phyloP scores from a whole-genome alignment of 257 asterid species.

The Plantago ovata region DNA sequence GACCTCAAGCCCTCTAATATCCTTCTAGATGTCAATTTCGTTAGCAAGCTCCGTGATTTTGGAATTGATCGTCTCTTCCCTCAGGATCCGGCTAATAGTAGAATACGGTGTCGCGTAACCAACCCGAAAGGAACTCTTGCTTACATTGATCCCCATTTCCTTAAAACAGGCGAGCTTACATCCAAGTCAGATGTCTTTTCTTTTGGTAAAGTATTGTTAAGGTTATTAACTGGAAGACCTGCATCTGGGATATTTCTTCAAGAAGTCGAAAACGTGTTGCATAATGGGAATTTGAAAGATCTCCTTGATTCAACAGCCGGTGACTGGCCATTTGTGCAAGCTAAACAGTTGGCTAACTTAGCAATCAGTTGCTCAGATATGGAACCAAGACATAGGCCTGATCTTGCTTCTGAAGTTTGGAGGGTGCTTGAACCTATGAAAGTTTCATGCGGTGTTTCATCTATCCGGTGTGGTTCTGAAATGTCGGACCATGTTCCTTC shows the following conservation, averaged over 20 bases:
- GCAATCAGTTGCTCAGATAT: conserved; percentile 61
- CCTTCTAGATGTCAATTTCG: conserved; percentile 69
- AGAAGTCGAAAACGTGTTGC: conserved; percentile 62
- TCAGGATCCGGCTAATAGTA: conserved; percentile 17
- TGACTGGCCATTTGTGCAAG: conserved; percentile 98
- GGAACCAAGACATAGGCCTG: conserved; percentile 54
- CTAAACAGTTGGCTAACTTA: conserved; percentile 80
- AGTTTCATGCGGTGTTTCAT: conserved; percentile 35
- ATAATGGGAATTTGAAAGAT: conserved; percentile 55
- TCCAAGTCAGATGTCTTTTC: conserved; percentile 80
- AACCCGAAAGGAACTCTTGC: conserved; percentile 63
- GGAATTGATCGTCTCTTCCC: conserved; percentile 63
- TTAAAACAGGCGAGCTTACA: conserved; percentile 79
- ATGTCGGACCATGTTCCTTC: conserved; percentile 48
- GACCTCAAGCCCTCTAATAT: conserved; percentile 79
- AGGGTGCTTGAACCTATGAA: conserved; percentile 87
- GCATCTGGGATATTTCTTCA: conserved; percentile 45
- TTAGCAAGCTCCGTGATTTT: conserved; percentile 76
- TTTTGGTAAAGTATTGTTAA: conserved; percentile 66
- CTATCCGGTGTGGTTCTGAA: conserved; percentile 38
- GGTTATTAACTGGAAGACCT: conserved; percentile 79
- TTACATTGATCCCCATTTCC: conserved; percentile 79
- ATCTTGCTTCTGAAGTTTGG: conserved; percentile 74
- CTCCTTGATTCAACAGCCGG: conserved; percentile 82
- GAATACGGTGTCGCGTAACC: conserved; percentile 32